Base-by-base conservation (phyloP, 176 grass and related monocot genomes). In the Lolium rigidum region DNA sequence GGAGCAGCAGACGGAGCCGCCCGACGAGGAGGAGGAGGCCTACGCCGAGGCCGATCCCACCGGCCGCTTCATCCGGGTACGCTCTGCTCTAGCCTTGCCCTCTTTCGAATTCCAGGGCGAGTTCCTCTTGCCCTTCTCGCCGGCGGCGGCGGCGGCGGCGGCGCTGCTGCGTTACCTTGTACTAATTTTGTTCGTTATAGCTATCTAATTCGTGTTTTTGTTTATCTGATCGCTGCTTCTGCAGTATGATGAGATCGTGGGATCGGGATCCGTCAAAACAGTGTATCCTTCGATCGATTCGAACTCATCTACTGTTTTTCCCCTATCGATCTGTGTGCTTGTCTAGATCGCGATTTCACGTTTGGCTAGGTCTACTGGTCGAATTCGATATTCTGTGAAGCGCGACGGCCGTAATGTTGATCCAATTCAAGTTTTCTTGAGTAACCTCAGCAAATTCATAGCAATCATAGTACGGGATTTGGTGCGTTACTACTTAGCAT, bases 211-310 rank as follows among this genome's bases (percentile, higher is more conserved):
- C 16, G 0, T 60, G 13, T 26, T 51, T 28, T 57, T 63, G 31
- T 24, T 17, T 2, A 16, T 65, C 48, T 43, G n/a, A 51, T 59
- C 10, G 76, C 41, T 80, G 41, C 46, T 2, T 50, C 21, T 67
- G 41, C 82, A 90, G 82, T 90, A 85, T 28, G 84, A 87, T 74
- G 90, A 92, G 80, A 63, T 87, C 47, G 14, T 93, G 59, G 91
- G 83, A 54, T 86, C 83, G 70, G 83, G 86, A 28, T 72, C 85
- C 43, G 68, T 90, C 56, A 87, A 90, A 74, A 93, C 58, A 60
- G 91, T 93, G 88, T 90, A 90, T 74, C 70, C 82, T 87, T 86
- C 18, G 13, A 82, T 86, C 83, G 60, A 26, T 74, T 25, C 14
- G 26, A 17, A 61, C 28, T 70, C 62, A 39, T 82, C 22, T 85